Base-by-base conservation (phyloP, 192 early-diverging fungal species). In the Mortierella hygrophila region DNA sequence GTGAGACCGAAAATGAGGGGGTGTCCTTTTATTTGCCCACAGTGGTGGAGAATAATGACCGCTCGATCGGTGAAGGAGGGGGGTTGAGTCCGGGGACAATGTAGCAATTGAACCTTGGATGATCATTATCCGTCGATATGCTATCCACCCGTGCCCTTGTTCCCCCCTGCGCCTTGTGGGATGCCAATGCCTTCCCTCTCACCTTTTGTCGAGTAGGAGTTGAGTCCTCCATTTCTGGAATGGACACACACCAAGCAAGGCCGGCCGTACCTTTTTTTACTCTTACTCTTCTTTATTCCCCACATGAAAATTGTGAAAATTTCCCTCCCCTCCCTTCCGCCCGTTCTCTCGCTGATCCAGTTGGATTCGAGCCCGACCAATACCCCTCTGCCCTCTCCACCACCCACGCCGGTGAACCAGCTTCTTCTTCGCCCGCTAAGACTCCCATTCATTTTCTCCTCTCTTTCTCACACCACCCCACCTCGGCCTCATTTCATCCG, bases 281-380 rank as follows among this genome's bases (percentile, higher is more conserved):
- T 46, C 10, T 46, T 52, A 9, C 55, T 65, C 29, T 6, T 65
- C 26, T 65, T 35, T 4, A 11, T 65, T 65, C 60, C 60, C 60
- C 60, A 72, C 40, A 72, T 46, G 44, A 70, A 70, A 70, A 65
- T 65, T 13, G 10, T 32, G 29, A 68, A 68, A 32, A 3, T 35
- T 57, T 65, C 26, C 26, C 60, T 46, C 44, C 13, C 42, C n/a
- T 44, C 26, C 10, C 26, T 11, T 7, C 26, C 10, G 26, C 29
- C 38, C 38, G 38, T 40, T 40, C 4, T 21, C 49, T 52, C 49
- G 49, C 49, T 52, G 49, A 65, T 65, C 60, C 60, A 65, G 60
- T 65, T 65, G 60, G 60, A 65, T 65, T 65, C 60, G 32, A 65
- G 60, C 60, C 60, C 60, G 60, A 65, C 18, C 49, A 52, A 44